phyloP scores from a whole-genome alignment of 2,329 filamentous ascomycete species.

The Botrytis medusae region DNA sequence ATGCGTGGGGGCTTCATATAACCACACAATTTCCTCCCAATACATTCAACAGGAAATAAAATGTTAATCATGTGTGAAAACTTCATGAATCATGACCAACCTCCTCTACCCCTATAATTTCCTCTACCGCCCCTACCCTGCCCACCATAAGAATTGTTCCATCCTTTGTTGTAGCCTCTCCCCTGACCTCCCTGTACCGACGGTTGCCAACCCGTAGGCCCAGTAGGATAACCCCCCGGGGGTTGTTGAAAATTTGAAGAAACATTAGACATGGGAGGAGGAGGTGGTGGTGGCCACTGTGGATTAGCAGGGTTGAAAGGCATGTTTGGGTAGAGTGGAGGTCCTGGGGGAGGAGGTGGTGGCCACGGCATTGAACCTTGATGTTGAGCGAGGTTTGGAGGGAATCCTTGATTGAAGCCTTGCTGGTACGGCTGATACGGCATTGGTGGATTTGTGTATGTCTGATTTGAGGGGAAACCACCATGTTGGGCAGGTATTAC shows the following conservation, averaged over 20 bases:
- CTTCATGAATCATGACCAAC: slow-evolving; percentile 30
- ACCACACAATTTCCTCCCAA: not conserved
- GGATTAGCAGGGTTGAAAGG: slow-evolving; percentile 18
- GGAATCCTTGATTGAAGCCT: slow-evolving; percentile 33
- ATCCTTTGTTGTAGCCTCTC: slow-evolving; percentile 32
- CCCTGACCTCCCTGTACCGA: slow-evolving; percentile 24
- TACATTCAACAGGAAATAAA: not conserved
- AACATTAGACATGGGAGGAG: slow-evolving; percentile 20
- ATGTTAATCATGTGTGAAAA: not conserved
- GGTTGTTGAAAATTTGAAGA: slow-evolving; percentile 26
- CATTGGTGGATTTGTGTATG: slow-evolving; percentile 25
- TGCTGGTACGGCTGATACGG: slow-evolving; percentile 29
- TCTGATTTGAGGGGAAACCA: not conserved
- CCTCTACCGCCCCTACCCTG: slow-evolving; percentile 34
- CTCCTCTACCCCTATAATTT: slow-evolving; percentile 33
- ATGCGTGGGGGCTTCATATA: slow-evolving; percentile 19
- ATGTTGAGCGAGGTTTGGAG: slow-evolving; percentile 28
- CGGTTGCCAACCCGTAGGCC: slow-evolving; percentile 34
- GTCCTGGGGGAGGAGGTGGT: slow-evolving; percentile 34
- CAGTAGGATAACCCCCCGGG: slow-evolving; percentile 27
- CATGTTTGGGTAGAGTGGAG: slow-evolving; percentile 28
- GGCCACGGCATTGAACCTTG: slow-evolving; percentile 23
- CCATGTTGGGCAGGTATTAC: slow-evolving; percentile 7
- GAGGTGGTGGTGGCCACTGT: slow-evolving; percentile 24
- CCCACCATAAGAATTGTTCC: slow-evolving; percentile 29